Conservation (phyloP, 2,329 filamentous ascomycete species). For the Eurotiales sp. region DNA sequence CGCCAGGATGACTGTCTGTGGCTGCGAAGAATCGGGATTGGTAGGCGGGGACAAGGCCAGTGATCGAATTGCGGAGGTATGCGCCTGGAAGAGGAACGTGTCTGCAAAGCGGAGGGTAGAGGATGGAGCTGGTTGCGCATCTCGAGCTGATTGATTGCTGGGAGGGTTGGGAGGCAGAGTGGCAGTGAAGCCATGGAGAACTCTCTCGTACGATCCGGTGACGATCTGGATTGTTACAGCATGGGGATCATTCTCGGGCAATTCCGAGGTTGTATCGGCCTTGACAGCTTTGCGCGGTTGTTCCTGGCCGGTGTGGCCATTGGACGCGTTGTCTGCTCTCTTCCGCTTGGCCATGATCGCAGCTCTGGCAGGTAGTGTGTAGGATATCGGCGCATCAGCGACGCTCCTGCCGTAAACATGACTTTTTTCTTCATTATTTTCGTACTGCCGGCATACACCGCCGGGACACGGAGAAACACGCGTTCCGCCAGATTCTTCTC, state of each 20-base stretch:
- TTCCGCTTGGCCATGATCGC: slow-evolving; percentile 44
- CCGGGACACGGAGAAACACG: slow-evolving; percentile 10
- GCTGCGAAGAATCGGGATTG: slow-evolving; percentile 47
- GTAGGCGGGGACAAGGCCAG: slow-evolving; percentile 79
- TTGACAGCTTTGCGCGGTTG: slow-evolving; percentile 33
- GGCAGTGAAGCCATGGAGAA: slow-evolving; percentile 87
- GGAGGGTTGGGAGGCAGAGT: slow-evolving; percentile 46
- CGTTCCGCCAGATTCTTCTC: not conserved
- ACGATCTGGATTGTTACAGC: slow-evolving; percentile 75
- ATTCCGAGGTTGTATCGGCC: slow-evolving; percentile 22
- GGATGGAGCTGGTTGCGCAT: slow-evolving; percentile 14
- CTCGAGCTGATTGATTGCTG: slow-evolving; percentile 9
- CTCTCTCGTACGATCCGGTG: slow-evolving; percentile 88
- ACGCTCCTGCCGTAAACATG: not conserved
- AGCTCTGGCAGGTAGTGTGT: not conserved
- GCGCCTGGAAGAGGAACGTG: slow-evolving; percentile 93
- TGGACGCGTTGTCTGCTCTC: slow-evolving; percentile 34
- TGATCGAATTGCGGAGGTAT: slow-evolving; percentile 83
- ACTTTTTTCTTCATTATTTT: not conserved
- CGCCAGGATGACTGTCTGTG: slow-evolving; percentile 84
- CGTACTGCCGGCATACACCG: slow-evolving; percentile 11
- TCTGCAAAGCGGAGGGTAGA: slow-evolving; percentile 68
- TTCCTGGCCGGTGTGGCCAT: slow-evolving; percentile 19
- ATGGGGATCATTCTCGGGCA: slow-evolving; percentile 25
- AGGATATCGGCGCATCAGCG: not conserved